Evolutionary conservation across 75 land plant species (phyloP).

Genomic region (Sequoia sempervirens): DNA sequence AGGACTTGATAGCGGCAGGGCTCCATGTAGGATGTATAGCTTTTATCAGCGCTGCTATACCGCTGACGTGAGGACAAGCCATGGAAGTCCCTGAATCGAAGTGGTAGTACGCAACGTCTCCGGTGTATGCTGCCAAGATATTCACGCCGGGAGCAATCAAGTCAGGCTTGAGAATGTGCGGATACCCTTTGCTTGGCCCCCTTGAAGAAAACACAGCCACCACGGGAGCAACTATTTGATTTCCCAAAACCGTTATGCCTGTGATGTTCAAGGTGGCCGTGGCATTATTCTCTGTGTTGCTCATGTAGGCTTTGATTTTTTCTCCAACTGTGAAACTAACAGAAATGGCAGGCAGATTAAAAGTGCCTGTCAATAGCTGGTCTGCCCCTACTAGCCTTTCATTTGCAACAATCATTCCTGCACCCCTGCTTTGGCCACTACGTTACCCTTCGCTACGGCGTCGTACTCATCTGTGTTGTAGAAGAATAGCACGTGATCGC

Average conservation of each 20-base stretch:
- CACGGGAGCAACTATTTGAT: constrained; percentile 7
- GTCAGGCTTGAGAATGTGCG: constrained; percentile 25
- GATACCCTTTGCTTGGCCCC: constrained; percentile 23
- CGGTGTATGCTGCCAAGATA: too few species aligned
- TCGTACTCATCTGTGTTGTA: too few species aligned
- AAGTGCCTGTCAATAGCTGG: constrained; percentile 1
- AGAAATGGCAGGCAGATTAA: too few species aligned
- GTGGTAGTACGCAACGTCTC: neutral
- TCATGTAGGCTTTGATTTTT: too few species aligned
- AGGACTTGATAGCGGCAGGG: too few species aligned
- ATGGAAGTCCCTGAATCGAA: too few species aligned
- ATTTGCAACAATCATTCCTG: constrained; percentile 1
- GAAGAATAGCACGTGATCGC: neutral
- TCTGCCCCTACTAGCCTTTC: too few species aligned
- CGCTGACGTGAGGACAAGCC: too few species aligned
- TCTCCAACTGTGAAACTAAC: neutral
- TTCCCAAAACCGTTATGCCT: constrained; percentile 13
- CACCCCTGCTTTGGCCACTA: neutral
- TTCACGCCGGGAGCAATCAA: too few species aligned
- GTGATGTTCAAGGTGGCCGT: neutral
- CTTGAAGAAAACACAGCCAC: constrained; percentile 32
- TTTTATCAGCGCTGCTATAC: too few species aligned
- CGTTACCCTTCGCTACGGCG: too few species aligned
- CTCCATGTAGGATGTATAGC: too few species aligned
- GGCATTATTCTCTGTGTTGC: neutral